Conservation (phyloP, 192 early-diverging fungal species). For the Dissophora ornata region DNA sequence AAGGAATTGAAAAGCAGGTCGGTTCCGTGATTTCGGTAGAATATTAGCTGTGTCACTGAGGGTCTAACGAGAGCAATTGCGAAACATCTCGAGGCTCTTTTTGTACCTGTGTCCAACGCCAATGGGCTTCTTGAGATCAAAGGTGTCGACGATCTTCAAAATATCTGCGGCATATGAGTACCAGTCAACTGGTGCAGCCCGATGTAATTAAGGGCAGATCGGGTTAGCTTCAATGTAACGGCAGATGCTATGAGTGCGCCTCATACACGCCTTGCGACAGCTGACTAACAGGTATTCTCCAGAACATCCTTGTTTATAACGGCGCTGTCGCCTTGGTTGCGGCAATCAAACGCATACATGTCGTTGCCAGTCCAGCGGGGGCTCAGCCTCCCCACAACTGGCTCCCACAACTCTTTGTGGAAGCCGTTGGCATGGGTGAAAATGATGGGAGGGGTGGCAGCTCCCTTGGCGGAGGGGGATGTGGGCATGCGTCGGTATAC, state of each 20-base stretch:
- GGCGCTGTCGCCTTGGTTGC: constrained; percentile 71
- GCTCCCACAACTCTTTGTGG: constrained; percentile 68
- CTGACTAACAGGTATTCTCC: constrained; percentile 48
- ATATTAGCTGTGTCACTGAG: no score
- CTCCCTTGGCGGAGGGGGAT: not conserved
- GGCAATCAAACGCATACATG: constrained; percentile 64
- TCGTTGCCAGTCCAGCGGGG: constrained; percentile 39
- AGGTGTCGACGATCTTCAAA: constrained; percentile 57
- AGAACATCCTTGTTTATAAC: constrained; percentile 57
- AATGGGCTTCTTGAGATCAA: constrained; percentile 44
- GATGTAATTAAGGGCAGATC: no score
- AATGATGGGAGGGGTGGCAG: constrained; percentile 41
- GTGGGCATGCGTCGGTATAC: constrained; percentile 14
- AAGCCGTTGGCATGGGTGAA: constrained; percentile 72
- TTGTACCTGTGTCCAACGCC: constrained; percentile 73
- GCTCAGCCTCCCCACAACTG: constrained; percentile 54
- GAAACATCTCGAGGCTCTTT: no score
- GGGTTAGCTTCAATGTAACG: no score
- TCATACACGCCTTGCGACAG: no score
- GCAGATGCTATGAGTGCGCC: no score
- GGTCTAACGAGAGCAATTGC: no score
- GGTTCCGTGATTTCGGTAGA: no score
- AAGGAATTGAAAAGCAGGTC: not conserved
- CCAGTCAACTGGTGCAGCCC: constrained; percentile 59
- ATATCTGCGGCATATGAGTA: constrained; percentile 62